phyloP scores from a whole-genome alignment of 139 green algal species.

The Zygnema circumcarinatum region DNA sequence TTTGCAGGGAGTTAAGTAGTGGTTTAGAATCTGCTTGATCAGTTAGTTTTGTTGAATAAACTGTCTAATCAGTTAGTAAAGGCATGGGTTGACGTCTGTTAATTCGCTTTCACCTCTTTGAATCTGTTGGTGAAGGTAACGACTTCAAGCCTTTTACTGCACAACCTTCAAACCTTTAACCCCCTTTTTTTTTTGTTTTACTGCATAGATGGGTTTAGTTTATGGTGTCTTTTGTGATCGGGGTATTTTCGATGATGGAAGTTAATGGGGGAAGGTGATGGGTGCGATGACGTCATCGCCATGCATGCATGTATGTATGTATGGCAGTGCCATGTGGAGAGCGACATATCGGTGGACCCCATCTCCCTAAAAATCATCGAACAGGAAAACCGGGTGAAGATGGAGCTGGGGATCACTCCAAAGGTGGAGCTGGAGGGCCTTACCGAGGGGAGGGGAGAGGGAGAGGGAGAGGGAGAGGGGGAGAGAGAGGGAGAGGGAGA shows the following conservation, averaged over 20 bases:
- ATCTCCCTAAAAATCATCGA: conserved; percentile 13
- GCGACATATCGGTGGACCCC: conserved; percentile 11
- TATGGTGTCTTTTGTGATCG: too few species aligned
- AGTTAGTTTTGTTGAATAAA: background rate
- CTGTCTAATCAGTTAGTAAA: background rate
- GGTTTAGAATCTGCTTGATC: background rate
- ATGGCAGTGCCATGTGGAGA: conserved; percentile 18
- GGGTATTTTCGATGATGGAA: too few species aligned
- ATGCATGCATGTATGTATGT: background rate
- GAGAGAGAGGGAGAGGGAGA: background rate
- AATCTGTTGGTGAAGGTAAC: too few species aligned
- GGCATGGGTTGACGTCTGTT: background rate
- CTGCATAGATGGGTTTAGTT: too few species aligned
- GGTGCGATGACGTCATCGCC: too few species aligned
- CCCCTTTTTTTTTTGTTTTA: too few species aligned
- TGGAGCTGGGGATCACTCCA: conserved; percentile 5
- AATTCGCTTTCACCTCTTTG: background rate
- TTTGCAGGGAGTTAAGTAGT: background rate
- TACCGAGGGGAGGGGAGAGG: background rate
- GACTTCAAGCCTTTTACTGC: too few species aligned
- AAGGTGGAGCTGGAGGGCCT: background rate
- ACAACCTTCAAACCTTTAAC: too few species aligned
- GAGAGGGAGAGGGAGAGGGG: background rate
- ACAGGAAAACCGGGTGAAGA: conserved; percentile 30
- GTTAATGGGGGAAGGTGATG: too few species aligned